A percentile compares a stretch with the other conserved stretches of the same genome.
Evolutionary conservation across 2,329 filamentous ascomycete species (phyloP).

Genomic region (Neocatenulostroma microsporum): DNA sequence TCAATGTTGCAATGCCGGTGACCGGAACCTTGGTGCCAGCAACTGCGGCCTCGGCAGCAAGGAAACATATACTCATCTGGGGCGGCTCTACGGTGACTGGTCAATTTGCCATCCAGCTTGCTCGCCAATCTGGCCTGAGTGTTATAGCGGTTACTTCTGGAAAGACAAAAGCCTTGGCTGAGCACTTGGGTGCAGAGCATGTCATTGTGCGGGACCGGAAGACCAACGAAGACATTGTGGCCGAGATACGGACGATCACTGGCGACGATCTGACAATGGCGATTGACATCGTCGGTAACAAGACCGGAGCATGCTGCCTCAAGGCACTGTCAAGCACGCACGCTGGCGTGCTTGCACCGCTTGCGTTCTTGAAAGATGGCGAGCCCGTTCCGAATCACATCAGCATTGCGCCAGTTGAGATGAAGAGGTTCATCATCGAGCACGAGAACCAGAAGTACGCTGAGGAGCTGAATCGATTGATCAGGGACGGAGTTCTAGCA

Average conservation of each 20-base stretch:
- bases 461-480: conserved; percentile 26
- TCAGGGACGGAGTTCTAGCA: conserved; percentile 23
- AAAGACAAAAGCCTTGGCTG: conserved; percentile 25
- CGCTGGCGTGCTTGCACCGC: conserved; percentile 27
- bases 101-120: conserved; percentile 35
- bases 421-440: conserved; percentile 35
- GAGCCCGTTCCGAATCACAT: conserved; percentile 26
- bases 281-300: conserved; percentile 33
- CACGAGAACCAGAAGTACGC: conserved; percentile 24
- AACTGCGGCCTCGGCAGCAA: conserved; percentile 11
- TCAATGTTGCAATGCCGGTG: conserved; percentile 24
- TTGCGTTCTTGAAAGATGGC: conserved; percentile 30
- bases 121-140: conserved; percentile 24
- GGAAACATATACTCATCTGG: conserved; percentile 31
- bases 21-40: conserved; percentile 6
- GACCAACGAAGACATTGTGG: conserved; percentile 27
- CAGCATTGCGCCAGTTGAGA: conserved; percentile 32
- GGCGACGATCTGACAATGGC: conserved; percentile 27
- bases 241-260: conserved; percentile 25
- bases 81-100: conserved; percentile 36
- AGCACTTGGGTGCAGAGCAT: conserved; percentile 27
- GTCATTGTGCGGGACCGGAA: conserved; percentile 31
- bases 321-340: conserved; percentile 1
- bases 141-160: conserved; percentile 32
- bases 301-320: conserved; percentile 23